These are phyloP conservation scores for Halteria grandinella DNA, from an alignment of 73 alveolate genomes.

Conservation along the genomic window DNA sequence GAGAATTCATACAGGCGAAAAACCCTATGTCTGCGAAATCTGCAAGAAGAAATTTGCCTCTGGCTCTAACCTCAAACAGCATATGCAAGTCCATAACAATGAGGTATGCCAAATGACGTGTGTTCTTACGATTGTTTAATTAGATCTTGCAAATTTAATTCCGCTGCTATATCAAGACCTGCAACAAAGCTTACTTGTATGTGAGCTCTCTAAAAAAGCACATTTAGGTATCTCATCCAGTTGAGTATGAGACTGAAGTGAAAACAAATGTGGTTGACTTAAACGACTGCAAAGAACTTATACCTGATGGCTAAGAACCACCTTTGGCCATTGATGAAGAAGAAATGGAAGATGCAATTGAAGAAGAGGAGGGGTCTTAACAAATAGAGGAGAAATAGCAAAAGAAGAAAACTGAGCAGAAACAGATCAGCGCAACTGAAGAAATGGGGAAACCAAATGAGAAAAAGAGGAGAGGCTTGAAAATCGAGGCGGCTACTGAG, in stretches of 20 bases:
- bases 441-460: too few relatives aligned
- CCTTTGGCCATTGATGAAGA: not conserved
- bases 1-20: conserved; percentile 70
- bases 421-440: too few relatives aligned
- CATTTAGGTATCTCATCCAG: conserved; percentile 11
- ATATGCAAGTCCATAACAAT: conserved; percentile 59
- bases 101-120: conserved; percentile 1
- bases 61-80: conserved; percentile 62
- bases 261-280: conserved; percentile 19
- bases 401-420: too few relatives aligned
- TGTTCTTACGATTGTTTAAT: not conserved
- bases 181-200: conserved; percentile 22
- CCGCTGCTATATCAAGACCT: not conserved
- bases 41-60: conserved; percentile 69
- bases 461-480: too few relatives aligned
- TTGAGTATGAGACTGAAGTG: not conserved
- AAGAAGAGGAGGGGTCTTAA: not conserved
- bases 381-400: too few relatives aligned
- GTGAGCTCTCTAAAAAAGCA: conserved; percentile 8
- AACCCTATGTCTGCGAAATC: conserved; percentile 57
- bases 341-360: not conserved
- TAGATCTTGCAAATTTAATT: not conserved
- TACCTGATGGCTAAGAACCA: not conserved
- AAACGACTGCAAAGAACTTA: conserved; percentile 13
- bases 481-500: too few relatives aligned